Evolutionary conservation across 768 basidiomycete genomes (phyloP).

Genomic region (Podaxis pistillaris): DNA sequence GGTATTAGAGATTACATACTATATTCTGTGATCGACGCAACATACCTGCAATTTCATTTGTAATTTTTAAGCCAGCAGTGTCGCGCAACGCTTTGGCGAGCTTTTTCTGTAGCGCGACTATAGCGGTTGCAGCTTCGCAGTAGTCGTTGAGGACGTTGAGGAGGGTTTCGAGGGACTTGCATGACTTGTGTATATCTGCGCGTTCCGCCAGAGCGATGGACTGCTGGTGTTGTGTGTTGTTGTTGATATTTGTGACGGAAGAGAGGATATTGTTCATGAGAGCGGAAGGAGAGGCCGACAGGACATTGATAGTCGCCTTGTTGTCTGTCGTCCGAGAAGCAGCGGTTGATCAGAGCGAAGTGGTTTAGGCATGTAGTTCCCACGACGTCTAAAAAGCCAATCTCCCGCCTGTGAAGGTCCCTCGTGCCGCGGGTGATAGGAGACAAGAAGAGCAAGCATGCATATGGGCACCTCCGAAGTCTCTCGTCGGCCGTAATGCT

Average conservation of each 20-base stretch:
- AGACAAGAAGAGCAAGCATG: too few species aligned
- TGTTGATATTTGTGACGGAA: neutral
- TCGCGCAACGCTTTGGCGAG: conserved; percentile 70
- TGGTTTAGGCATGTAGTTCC: conserved; percentile 3
- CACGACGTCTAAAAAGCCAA: neutral
- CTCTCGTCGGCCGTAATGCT: too few species aligned
- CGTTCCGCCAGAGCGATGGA: conserved; percentile 44
- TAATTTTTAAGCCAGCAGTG: conserved; percentile 57
- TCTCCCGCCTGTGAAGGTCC: too few species aligned
- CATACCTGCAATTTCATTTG: conserved; percentile 62
- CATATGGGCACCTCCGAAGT: too few species aligned
- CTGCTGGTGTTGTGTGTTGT: neutral
- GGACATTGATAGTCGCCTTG: neutral
- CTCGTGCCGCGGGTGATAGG: too few species aligned
- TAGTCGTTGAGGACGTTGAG: conserved; percentile 71
- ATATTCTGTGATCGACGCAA: conserved; percentile 5
- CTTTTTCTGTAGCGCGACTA: conserved; percentile 71
- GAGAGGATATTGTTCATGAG: conserved; percentile 10
- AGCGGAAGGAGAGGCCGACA: neutral
- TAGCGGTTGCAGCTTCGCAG: conserved; percentile 63
- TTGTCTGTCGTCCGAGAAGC: neutral
- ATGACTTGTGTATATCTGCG: conserved; percentile 75
- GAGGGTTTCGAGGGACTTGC: conserved; percentile 71
- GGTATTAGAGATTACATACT: neutral
- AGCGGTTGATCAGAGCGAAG: conserved; percentile 2